Base-by-base conservation (phyloP, 2,329 filamentous ascomycete genomes). In the Tolypocladium endophyticum region DNA sequence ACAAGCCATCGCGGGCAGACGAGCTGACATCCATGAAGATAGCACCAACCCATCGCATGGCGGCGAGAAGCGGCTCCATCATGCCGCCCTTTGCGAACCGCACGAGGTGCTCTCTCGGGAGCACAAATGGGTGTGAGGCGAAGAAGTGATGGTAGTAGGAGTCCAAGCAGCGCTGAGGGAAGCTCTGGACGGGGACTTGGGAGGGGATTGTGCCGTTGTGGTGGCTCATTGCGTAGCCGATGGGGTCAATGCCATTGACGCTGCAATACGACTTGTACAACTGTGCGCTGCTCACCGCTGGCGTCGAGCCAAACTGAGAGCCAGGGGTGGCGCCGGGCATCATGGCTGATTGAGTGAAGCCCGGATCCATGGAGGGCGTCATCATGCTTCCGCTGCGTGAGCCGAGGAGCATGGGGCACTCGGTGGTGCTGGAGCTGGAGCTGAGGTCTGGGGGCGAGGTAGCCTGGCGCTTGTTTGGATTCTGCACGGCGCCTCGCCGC, bases 121-220 rank as follows among this genome's bases (percentile, higher is more conserved):
- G 73, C 28, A 81, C 76, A 65, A 85, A 81, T 2, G 83, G 85
- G 64, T 86, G 84, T 3, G 79, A 77, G 12, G 79, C 76, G 63
- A 82, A 79, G 64, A 86, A 86, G 65, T 81, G 76, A 61, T 77
- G 76, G 63, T 85, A 86, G 67, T 83, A 86, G 0, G 81, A 79
- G 58, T 84, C 80, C 36, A 85, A 69, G 65, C 81, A 84, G 36
- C 79, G 76, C 60, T 85, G 81, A 0, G 76, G 71, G 11, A 82
- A 68, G 9, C 74, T 77, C 41, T 66, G 63, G 54, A 66, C 61
- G 1, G 69, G 65, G 4, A 66, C 58, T 35, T 65, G 66, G 20
- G 65, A 53, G 53, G 65, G 60, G 30, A 65, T 23, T 28, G 55
- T 36, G 35, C 53, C 57, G 33, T 63, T 59, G 7, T 65, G 63